Conservation (phyloP, 352 stramenopile genomes). For the Halophytophthora polymorphica region DNA sequence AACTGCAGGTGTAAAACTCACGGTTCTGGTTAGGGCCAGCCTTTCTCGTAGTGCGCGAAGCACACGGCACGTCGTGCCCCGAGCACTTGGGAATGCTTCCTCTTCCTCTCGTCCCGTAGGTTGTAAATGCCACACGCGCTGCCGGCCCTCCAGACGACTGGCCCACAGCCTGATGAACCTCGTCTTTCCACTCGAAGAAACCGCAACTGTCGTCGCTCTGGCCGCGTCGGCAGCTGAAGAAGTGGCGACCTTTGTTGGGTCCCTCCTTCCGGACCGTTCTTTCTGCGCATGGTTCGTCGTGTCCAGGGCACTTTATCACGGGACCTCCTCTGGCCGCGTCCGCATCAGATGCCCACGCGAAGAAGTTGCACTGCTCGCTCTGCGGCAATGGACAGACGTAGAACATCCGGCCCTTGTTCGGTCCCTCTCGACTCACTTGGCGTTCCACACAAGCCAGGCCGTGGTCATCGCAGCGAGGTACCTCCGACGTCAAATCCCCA, state of each 20-base stretch:
- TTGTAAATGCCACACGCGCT: background rate
- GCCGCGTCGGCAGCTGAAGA: conserved; percentile 52
- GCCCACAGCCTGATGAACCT: conserved; percentile 10
- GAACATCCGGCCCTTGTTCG: conserved; percentile 93
- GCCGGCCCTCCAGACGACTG: conserved; percentile 2
- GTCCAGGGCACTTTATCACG: conserved; percentile 42
- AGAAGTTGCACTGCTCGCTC: conserved; percentile 89
- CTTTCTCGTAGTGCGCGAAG: conserved; percentile 45
- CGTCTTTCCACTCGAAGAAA: conserved; percentile 79
- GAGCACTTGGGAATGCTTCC: conserved; percentile 31
- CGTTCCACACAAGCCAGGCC: conserved; percentile 46
- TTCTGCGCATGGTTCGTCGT: conserved; percentile 63
- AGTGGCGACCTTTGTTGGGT: conserved; percentile 61
- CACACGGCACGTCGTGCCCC: conserved; percentile 41
- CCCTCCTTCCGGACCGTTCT: conserved; percentile 64
- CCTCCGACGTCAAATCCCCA: conserved; percentile 8
- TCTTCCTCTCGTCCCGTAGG: too few species aligned
- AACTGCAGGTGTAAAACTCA: conserved; percentile 92
- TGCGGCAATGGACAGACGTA: conserved; percentile 85
- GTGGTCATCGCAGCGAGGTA: conserved; percentile 50
- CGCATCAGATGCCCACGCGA: conserved; percentile 86
- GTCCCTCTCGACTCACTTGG: conserved; percentile 52
- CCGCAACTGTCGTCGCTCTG: conserved; percentile 64
- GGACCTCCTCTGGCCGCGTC: conserved; percentile 6
- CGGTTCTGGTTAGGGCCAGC: conserved; percentile 80